phyloP scores from a whole-genome alignment of 352 stramenopile genomes.

The Halophytophthora batemanensis region DNA sequence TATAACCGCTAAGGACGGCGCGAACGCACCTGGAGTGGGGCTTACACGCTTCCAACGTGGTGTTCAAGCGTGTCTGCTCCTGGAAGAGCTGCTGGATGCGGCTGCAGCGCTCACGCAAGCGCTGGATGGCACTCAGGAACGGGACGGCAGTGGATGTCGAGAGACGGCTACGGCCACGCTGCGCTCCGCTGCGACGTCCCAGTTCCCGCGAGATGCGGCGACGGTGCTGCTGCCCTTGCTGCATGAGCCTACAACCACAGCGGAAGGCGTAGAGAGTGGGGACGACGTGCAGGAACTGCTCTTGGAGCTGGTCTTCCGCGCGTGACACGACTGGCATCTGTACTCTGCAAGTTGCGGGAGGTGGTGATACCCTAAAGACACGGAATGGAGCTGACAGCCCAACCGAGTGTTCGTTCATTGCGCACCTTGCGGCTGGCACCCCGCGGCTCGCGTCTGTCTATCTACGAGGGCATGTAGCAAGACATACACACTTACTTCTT shows the following conservation, averaged over 20 bases:
- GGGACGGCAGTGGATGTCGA: neutral
- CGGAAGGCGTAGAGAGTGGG: neutral
- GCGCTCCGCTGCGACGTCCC: constrained; percentile 12
- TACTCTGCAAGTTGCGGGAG: too few relatives aligned
- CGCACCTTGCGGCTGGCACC: neutral
- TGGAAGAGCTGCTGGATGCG: constrained; percentile 23
- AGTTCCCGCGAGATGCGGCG: constrained; percentile 15
- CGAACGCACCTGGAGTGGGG: constrained; percentile 4
- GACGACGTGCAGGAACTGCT: constrained; percentile 12
- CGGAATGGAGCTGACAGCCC: neutral
- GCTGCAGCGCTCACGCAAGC: constrained; percentile 18
- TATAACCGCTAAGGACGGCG: constrained; percentile 1
- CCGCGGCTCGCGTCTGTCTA: constrained; percentile 1
- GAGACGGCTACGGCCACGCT: constrained; percentile 5
- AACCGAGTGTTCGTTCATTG: neutral
- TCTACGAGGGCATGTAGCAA: too few relatives aligned
- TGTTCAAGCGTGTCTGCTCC: constrained; percentile 18
- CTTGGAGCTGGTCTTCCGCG: constrained; percentile 9
- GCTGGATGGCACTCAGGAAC: constrained; percentile 2
- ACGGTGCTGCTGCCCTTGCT: constrained; percentile 7
- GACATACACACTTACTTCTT: too few relatives aligned
- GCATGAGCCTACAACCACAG: constrained; percentile 4
- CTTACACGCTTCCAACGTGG: constrained; percentile 16
- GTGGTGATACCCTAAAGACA: too few relatives aligned
- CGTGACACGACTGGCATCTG: too few relatives aligned